Evolutionary conservation across 768 basidiomycete genomes (phyloP).

Genomic region (Leccinum truebloodii): DNA sequence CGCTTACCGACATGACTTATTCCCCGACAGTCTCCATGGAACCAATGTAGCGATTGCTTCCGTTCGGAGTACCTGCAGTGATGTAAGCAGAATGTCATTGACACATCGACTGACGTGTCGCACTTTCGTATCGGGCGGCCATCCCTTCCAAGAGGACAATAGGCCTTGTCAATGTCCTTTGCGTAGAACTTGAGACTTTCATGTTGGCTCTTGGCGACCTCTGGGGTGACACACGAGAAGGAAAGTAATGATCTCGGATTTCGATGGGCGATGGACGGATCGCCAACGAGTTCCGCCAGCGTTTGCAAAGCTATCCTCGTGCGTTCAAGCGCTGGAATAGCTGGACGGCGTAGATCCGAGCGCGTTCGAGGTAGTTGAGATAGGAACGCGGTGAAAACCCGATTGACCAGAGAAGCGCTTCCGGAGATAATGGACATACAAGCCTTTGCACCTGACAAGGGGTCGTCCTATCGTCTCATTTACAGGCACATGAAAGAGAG

Average conservation of each 20-base stretch:
- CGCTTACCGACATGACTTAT: conserved; percentile 55
- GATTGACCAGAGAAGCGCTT: conserved; percentile 62
- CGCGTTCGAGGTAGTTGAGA: conserved; percentile 49
- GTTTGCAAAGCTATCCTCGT: conserved; percentile 55
- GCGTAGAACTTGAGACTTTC: conserved; percentile 49
- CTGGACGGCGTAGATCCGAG: conserved; percentile 47
- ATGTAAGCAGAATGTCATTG: conserved; percentile 4
- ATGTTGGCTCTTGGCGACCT: conserved; percentile 51
- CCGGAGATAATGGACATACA: conserved; percentile 56
- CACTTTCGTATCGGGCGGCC: conserved; percentile 66
- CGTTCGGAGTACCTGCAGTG: conserved; percentile 58
- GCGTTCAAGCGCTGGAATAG: conserved; percentile 42
- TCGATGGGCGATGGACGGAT: conserved; percentile 46
- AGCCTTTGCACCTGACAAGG: conserved; percentile 49
- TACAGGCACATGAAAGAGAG: neutral
- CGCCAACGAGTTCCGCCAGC: conserved; percentile 52
- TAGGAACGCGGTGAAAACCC: conserved; percentile 63
- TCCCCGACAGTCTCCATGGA: conserved; percentile 55
- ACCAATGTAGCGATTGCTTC: conserved; percentile 57
- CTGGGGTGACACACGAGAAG: conserved; percentile 61
- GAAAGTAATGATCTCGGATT: conserved; percentile 65
- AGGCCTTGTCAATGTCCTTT: conserved; percentile 46
- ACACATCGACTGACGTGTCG: conserved; percentile 17
- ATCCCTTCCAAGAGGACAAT: conserved; percentile 57
- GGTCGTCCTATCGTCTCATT: conserved; percentile 1